Evolutionary conservation across 306 rosid species (phyloP), one percentile per base, ranked within the genome.

Genomic region (Dryas octopetala): DNA sequence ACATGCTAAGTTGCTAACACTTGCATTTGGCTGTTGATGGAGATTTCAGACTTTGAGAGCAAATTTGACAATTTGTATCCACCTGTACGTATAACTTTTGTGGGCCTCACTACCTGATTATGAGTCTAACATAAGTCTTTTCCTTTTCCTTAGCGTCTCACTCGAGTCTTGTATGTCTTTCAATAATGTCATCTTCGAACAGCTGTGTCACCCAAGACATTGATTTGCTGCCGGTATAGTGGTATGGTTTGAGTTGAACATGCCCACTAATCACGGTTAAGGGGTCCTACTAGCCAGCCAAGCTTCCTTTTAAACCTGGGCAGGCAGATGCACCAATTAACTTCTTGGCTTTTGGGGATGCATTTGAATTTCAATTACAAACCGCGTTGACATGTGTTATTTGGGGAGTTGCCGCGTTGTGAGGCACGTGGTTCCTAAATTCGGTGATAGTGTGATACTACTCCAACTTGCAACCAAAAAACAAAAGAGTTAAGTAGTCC

Each of bases 61-160:
- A 58, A 58, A 23, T 23, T 19, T 19, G 19, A 19, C 19, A 19
- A 19, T 19, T 23, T 23, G 23, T 23, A 23, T 23, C 23, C 23
- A 23, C 2, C 38, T 32, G 38, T 32, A 32, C 38, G 38, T 43
- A 38, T 70, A 38, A 52, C 23, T 23, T 55, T 19, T 59, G 70
- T 66, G 54, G 76, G 67, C 51, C 58, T 58, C 45, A 23, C 26
- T 57, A 4, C 76, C 13, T 72, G 57, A 59, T 45, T 59, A 44
- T 6, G 67, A 73, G 76, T 72, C 67, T 57, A 23, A 59, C 66
- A 14, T 3, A 7, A 13, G 66, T 71, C 41, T 6, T 54, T 15
- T 32, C 38, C 38, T 32, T 28, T 32, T 32, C 1, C 38, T 32
- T 32, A 32, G 38, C 38, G 38, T 32, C 38, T 32, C 38, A 32